Conservation (phyloP, 2,329 filamentous ascomycete genomes). For the Metarhizium rileyi region DNA sequence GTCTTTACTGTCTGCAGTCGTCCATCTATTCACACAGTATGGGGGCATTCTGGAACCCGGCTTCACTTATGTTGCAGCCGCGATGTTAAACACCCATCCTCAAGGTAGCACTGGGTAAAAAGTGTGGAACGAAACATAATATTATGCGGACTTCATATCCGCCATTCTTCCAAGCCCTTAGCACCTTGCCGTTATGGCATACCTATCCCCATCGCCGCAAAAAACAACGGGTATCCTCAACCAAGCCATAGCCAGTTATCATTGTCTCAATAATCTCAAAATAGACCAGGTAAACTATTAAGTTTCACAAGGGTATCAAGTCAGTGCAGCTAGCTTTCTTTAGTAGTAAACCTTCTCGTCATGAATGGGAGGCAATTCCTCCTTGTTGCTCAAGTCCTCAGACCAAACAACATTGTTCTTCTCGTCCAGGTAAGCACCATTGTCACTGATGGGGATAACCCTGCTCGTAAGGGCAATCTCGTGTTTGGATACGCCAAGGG, state of each 20-base stretch:
- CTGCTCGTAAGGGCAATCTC: constrained; percentile 58
- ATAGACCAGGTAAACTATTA: neutral
- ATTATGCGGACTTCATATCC: neutral
- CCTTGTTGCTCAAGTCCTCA: constrained; percentile 16
- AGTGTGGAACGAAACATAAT: too few relatives aligned
- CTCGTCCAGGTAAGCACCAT: constrained; percentile 59
- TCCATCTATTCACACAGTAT: too few relatives aligned
- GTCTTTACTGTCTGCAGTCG: too few relatives aligned
- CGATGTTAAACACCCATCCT: too few relatives aligned
- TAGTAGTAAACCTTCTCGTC: constrained; percentile 36
- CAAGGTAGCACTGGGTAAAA: too few relatives aligned
- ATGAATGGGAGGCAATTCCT: constrained; percentile 33
- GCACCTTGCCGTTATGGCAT: too few relatives aligned
- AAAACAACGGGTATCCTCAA: neutral
- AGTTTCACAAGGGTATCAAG: constrained; percentile 10
- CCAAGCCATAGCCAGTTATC: neutral
- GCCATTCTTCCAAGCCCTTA: neutral
- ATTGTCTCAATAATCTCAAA: neutral
- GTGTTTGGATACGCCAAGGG: constrained; percentile 57
- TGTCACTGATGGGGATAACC: constrained; percentile 62
- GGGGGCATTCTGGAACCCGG: too few relatives aligned
- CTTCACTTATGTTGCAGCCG: too few relatives aligned
- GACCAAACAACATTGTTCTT: constrained; percentile 42
- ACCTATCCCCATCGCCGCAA: neutral
- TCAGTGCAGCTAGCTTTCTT: neutral